phyloP scores from a whole-genome alignment of 352 stramenopile genomes.

The Globisporangium polare region DNA sequence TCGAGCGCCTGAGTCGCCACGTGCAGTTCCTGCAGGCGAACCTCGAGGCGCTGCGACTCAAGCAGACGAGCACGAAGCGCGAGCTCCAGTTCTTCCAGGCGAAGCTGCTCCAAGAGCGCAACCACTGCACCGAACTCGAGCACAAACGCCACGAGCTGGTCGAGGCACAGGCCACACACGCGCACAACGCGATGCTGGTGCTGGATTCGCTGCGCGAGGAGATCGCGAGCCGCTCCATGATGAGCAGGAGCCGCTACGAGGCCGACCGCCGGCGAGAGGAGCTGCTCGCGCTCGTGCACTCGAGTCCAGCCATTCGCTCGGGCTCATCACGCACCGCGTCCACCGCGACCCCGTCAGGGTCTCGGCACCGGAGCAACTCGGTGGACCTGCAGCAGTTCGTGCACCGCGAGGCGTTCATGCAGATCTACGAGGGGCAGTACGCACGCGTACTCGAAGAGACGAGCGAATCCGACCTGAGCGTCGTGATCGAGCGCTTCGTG shows the following conservation, averaged over 20 bases:
- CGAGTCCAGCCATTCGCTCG: slow-evolving; percentile 11
- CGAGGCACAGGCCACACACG: slow-evolving; percentile 21
- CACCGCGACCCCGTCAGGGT: background rate
- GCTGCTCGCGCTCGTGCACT: slow-evolving; percentile 43
- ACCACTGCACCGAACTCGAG: slow-evolving; percentile 28
- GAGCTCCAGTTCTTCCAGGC: slow-evolving; percentile 34
- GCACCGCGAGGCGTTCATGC: slow-evolving; percentile 47
- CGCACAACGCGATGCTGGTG: slow-evolving; percentile 28
- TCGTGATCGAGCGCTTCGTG: slow-evolving; percentile 49
- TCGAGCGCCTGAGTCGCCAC: slow-evolving; percentile 35
- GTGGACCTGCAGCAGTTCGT: slow-evolving; percentile 22
- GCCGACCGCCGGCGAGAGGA: slow-evolving; percentile 46
- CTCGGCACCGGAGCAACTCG: slow-evolving; percentile 21
- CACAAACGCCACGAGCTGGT: slow-evolving; percentile 24
- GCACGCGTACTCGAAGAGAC: slow-evolving; percentile 45
- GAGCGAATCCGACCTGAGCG: slow-evolving; percentile 38
- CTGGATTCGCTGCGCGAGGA: slow-evolving; percentile 47
- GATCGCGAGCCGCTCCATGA: slow-evolving; percentile 34
- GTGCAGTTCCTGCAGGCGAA: slow-evolving; percentile 36
- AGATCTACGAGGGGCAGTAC: slow-evolving; percentile 61
- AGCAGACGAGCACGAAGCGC: slow-evolving; percentile 19
- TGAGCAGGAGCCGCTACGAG: slow-evolving; percentile 35
- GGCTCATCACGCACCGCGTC: slow-evolving; percentile 2
- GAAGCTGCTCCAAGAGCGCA: slow-evolving; percentile 32
- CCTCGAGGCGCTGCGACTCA: slow-evolving; percentile 25